Evolutionary conservation across 2,329 filamentous ascomycete species (phyloP).

Genomic region (Talaromyces piceae): DNA sequence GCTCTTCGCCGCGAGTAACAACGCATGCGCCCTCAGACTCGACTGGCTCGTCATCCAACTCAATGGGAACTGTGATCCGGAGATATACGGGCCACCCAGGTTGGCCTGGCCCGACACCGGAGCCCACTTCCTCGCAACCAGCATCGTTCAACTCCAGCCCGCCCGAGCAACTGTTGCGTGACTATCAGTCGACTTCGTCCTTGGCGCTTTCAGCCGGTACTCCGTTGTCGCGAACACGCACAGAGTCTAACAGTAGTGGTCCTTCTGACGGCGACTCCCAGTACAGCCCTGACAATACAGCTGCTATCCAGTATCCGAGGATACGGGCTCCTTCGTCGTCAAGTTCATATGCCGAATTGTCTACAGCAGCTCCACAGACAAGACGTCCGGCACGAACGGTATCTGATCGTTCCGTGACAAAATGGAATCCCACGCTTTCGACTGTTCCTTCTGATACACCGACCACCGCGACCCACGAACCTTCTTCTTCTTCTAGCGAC

Average conservation of each 20-base stretch:
- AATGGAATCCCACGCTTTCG: constrained; percentile 38
- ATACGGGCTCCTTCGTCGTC: constrained; percentile 32
- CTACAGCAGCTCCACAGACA: constrained; percentile 17
- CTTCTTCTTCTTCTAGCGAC: constrained; percentile 19
- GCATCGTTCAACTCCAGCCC: constrained; percentile 36
- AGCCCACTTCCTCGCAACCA: constrained; percentile 26
- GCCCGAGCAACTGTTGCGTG: constrained; percentile 24
- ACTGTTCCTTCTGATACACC: constrained; percentile 32
- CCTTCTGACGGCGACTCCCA: constrained; percentile 5
- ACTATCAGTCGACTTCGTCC: constrained; percentile 28
- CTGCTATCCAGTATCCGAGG: constrained; percentile 32
- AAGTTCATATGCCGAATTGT: constrained; percentile 35
- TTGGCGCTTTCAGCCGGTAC: constrained; percentile 17
- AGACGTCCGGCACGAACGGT: constrained; percentile 22
- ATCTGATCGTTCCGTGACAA: constrained; percentile 26
- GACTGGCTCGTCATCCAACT: constrained; percentile 29
- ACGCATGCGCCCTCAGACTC: constrained; percentile 31
- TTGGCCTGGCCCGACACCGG: constrained; percentile 28
- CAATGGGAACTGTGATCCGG: constrained; percentile 34
- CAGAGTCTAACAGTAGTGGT: constrained; percentile 8
- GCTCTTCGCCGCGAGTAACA: constrained; percentile 24
- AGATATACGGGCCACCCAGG: constrained; percentile 20
- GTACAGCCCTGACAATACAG: constrained; percentile 14
- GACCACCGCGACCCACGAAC: constrained; percentile 18
- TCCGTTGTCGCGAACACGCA: constrained; percentile 6